These are phyloP conservation scores for Cutaneotrichosporon arboriforme DNA, from an alignment of 1,284 basidiomycete genomes.

Conservation along the genomic window DNA sequence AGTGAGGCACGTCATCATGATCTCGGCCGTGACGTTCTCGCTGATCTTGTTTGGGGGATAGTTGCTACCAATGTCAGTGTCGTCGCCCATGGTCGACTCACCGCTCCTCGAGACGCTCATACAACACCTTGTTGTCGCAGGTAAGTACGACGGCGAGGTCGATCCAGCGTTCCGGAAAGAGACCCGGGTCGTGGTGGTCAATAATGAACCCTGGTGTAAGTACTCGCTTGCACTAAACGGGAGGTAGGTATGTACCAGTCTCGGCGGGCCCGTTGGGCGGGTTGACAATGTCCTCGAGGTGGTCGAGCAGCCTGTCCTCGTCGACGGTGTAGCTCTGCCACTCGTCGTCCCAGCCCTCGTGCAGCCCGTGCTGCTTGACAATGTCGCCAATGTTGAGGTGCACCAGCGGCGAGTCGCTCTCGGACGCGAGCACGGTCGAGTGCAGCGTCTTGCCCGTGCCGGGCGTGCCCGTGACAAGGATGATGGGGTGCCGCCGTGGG, in stretches of 20 bases:
- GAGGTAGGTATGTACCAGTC: conserved; percentile 29
- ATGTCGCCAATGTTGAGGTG: conserved; percentile 85
- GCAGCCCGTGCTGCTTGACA: conserved; percentile 76
- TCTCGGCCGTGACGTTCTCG: conserved; percentile 98
- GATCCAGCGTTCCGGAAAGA: conserved; percentile 93
- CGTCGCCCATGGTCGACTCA: conserved; percentile 44
- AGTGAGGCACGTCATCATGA: conserved; percentile 87
- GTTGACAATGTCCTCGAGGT: conserved; percentile 63
- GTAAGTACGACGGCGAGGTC: conserved; percentile 93
- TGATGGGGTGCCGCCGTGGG: conserved; percentile 59
- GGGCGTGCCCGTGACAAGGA: conserved; percentile 79
- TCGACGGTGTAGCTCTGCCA: conserved; percentile 94
- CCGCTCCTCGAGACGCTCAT: conserved; percentile 91
- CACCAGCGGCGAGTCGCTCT: conserved; percentile 57
- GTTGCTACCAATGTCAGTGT: conserved; percentile 55
- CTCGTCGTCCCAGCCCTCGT: conserved; percentile 82
- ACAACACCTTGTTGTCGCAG: conserved; percentile 83
- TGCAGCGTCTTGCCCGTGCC: conserved; percentile 80
- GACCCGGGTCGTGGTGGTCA: conserved; percentile 95
- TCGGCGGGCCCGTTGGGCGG: conserved; percentile 35
- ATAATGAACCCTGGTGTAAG: conserved; percentile 68
- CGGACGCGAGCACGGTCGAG: conserved; percentile 62
- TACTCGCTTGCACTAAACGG: too few relatives aligned
- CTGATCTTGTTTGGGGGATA: conserved; percentile 91
- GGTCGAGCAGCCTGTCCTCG: conserved; percentile 90